A percentile compares a stretch with the other conserved stretches of the same genome.
Conservation (phyloP, 2,329 filamentous ascomycete species). For the Fusarium lateritium region DNA sequence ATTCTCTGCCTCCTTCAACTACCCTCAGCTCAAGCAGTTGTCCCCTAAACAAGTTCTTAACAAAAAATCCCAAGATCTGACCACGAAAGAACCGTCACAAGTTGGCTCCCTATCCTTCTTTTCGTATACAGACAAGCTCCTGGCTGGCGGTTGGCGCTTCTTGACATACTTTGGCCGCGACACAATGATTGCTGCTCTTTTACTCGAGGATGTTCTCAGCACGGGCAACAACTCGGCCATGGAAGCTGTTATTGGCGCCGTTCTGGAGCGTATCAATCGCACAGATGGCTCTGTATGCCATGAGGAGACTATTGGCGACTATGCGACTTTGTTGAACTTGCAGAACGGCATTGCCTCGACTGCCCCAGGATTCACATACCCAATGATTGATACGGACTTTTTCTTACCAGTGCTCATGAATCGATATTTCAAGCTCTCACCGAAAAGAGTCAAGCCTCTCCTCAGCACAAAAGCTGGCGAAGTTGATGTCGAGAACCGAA, state of each 20-base stretch:
- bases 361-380: slow-evolving; percentile 69
- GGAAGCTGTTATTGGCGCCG: slow-evolving; percentile 73
- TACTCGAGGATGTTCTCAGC: slow-evolving; percentile 71
- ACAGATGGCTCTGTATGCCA: slow-evolving; percentile 74
- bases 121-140: slow-evolving; percentile 73
- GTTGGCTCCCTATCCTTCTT: slow-evolving; percentile 67
- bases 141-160: slow-evolving; percentile 76
- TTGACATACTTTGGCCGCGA: slow-evolving; percentile 78
- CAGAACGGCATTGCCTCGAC: slow-evolving; percentile 67
- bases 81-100: slow-evolving; percentile 51
- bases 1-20: slow-evolving; percentile 73
- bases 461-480: slow-evolving; percentile 62
- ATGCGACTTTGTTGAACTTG: slow-evolving; percentile 72
- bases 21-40: slow-evolving; percentile 72
- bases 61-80: slow-evolving; percentile 60
- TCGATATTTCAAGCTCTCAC: slow-evolving; percentile 67
- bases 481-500: slow-evolving; percentile 63
- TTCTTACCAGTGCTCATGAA: slow-evolving; percentile 71
- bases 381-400: slow-evolving; percentile 76
- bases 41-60: slow-evolving; percentile 65
- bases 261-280: slow-evolving; percentile 72
- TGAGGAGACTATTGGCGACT: slow-evolving; percentile 76
- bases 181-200: slow-evolving; percentile 72
- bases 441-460: slow-evolving; percentile 56
- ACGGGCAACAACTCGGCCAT: slow-evolving; percentile 67